phyloP scores from a whole-genome alignment of 192 early-diverging fungal species.

The Coemansia sp. region DNA sequence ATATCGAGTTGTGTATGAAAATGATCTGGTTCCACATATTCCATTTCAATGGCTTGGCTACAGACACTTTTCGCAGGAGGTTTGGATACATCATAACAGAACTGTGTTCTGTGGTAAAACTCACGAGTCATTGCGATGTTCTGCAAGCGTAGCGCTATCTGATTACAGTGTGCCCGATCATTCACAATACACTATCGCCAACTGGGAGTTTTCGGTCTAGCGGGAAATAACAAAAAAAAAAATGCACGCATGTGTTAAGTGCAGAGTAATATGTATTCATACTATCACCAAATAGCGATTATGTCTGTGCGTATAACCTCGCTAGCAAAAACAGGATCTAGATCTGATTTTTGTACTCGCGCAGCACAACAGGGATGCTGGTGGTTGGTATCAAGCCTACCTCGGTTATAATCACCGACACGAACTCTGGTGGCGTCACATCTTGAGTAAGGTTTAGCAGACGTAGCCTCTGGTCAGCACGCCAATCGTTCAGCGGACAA shows the following conservation, averaged over 20 bases:
- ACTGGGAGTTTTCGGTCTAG: conserved; percentile 28
- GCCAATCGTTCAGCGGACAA: conserved; percentile 67
- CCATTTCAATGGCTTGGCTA: conserved; percentile 55
- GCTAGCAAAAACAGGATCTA: background rate
- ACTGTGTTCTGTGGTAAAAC: conserved; percentile 41
- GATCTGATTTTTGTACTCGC: conserved; percentile 55
- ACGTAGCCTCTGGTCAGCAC: conserved; percentile 70
- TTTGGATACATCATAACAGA: conserved; percentile 47
- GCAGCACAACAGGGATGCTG: conserved; percentile 73
- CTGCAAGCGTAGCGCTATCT: conserved; percentile 19
- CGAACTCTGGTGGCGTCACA: conserved; percentile 90
- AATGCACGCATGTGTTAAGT: background rate
- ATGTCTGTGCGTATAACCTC: no score
- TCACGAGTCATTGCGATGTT: conserved; percentile 30
- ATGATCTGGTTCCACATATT: conserved; percentile 51
- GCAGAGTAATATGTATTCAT: background rate
- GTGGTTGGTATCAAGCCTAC: conserved; percentile 89
- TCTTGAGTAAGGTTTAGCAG: conserved; percentile 92
- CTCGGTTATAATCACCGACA: conserved; percentile 89
- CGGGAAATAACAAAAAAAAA: background rate
- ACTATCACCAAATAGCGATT: background rate
- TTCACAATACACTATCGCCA: conserved; percentile 30
- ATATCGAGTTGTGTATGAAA: conserved; percentile 44
- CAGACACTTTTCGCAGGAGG: conserved; percentile 45
- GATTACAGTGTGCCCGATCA: conserved; percentile 47